Conservation (phyloP, 2,329 filamentous ascomycete genomes). For the Diaporthe humulicola region DNA sequence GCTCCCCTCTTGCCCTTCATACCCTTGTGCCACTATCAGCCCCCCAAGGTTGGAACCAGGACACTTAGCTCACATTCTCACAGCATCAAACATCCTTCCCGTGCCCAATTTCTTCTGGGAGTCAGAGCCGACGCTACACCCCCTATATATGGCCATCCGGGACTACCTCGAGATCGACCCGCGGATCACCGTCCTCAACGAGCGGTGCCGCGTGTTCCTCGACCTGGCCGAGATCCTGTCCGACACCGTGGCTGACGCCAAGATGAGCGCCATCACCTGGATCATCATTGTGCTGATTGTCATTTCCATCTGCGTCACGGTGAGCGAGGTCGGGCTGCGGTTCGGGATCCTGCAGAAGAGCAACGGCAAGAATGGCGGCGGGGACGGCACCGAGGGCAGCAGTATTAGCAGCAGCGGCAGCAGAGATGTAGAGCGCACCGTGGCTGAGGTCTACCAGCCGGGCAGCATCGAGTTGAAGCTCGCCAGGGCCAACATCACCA, state of each 20-base stretch:
- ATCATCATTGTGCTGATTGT: slow-evolving; percentile 96
- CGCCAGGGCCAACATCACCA: slow-evolving; percentile 44
- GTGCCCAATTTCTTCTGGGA: slow-evolving; percentile 99
- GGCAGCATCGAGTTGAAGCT: slow-evolving; percentile 42
- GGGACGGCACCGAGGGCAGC: slow-evolving; percentile 14
- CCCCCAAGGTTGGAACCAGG: neutral
- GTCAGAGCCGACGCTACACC: slow-evolving; percentile 92
- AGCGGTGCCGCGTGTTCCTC: slow-evolving; percentile 95
- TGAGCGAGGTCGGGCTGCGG: slow-evolving; percentile 87
- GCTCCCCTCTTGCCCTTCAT: no score
- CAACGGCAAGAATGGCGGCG: neutral
- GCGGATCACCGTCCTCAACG: slow-evolving; percentile 96
- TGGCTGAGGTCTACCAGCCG: slow-evolving; percentile 11
- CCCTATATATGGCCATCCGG: slow-evolving; percentile 92
- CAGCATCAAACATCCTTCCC: slow-evolving; percentile 94
- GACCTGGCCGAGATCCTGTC: slow-evolving; percentile 95
- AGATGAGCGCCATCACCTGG: slow-evolving; percentile 97
- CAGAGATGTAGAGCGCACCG: neutral
- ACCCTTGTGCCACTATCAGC: neutral
- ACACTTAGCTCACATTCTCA: neutral
- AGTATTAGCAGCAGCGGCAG: neutral
- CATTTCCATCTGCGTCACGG: slow-evolving; percentile 90
- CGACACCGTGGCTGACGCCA: slow-evolving; percentile 91
- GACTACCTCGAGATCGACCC: slow-evolving; percentile 98
- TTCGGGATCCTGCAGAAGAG: slow-evolving; percentile 78